Base-by-base conservation (phyloP, 2,329 filamentous ascomycete genomes). In the Sporothrix pseudoabietina region DNA sequence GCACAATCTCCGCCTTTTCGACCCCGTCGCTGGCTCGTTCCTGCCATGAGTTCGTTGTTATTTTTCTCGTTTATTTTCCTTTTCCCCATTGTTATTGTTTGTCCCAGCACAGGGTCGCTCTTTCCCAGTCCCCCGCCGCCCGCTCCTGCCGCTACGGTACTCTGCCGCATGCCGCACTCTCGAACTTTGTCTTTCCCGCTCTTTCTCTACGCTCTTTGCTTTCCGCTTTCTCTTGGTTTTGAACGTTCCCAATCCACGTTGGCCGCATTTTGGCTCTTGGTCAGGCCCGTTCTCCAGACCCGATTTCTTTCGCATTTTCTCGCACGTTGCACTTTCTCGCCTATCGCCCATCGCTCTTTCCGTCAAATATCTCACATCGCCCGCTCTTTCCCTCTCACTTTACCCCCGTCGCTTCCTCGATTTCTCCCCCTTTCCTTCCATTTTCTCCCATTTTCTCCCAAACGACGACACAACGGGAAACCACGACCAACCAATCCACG, bases 81-180 rank as follows among this genome's bases (percentile, higher is more conserved):
- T 16, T 12, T 49, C 70, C 59, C 71, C 71, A 68, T 71, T 71
- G 69, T 71, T 71, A 30, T 71, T 71, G 57, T 71, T 71, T 71
- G 35, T 61, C 39, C 44, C 30, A 55, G 26, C 39, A 19, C 55
- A 26, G 16, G 69, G 32, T 22, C 39, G 52, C 26, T 57, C 47
- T 57, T 59, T 68, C 39, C 68, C 35, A 49, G 30, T 54, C 54
- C 47, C 59, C 72, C 68, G 68, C 61, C 72, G 69, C 49, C 59
- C 59, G 57, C 70, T n/a, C 57, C 68, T 73, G 59, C 59, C 69
- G 69, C 68, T 66, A 72, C 59, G 70, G 57, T 63, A 41, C 63
- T 73, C 66, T 73, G 32, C 47, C 55, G 47, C 44, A 39, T 35
- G 52, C 69, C 49, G 72, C 66, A 71, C 72, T 55, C 71, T 69